These are phyloP conservation scores for Phaffia tasmanica DNA, from an alignment of 768 basidiomycete species.

Conservation along the genomic window DNA sequence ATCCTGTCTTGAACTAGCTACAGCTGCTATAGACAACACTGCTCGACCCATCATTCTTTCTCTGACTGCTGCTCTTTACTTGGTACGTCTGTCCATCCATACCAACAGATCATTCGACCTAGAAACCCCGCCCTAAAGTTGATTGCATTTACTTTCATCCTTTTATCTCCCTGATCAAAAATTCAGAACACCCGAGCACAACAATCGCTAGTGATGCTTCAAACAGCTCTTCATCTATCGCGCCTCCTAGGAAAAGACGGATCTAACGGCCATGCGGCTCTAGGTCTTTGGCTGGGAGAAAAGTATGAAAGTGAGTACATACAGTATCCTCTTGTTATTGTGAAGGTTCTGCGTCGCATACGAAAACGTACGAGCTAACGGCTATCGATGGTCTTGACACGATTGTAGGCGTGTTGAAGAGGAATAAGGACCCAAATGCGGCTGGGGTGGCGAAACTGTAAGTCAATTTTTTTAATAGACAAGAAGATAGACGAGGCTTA, in stretches of 20 bases:
- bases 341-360: neutral
- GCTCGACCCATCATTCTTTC: constrained; percentile 23
- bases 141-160: too few relatives aligned
- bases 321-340: neutral
- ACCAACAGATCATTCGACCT: neutral
- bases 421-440: too few relatives aligned
- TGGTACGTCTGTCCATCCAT: constrained; percentile 12
- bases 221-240: constrained; percentile 22
- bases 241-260: constrained; percentile 21
- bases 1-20: constrained; percentile 19
- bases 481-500: too few relatives aligned
- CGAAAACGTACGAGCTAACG: neutral
- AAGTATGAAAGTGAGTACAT: constrained; percentile 20
- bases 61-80: constrained; percentile 20
- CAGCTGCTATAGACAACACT: constrained; percentile 17
- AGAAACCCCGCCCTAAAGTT: neutral
- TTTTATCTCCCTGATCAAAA: neutral
- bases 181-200: constrained; percentile 21
- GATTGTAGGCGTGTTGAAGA: too few relatives aligned
- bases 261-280: constrained; percentile 16
- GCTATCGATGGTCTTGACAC: too few relatives aligned
- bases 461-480: too few relatives aligned
- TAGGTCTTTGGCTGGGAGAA: constrained; percentile 21
- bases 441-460: too few relatives aligned
- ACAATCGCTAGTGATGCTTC: constrained; percentile 22